phyloP scores from a whole-genome alignment of 129 eudicot genomes.

The Artemisia tridentata region DNA sequence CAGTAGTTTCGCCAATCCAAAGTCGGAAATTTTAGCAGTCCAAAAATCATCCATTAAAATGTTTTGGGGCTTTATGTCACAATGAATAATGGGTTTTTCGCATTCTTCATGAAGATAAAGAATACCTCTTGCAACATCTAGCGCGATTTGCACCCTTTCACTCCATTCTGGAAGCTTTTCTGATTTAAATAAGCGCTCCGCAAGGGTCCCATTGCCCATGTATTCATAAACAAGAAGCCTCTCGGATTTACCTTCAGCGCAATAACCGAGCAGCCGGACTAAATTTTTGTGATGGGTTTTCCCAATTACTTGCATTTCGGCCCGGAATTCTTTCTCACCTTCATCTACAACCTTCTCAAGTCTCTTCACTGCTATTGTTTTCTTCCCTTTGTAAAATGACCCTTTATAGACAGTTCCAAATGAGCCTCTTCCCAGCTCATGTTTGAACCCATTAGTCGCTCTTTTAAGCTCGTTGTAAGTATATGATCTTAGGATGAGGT shows the following conservation, averaged over 20 bases:
- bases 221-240: conserved; percentile 11
- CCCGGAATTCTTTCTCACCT: conserved; percentile 11
- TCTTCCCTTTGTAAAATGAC: conserved; percentile 26
- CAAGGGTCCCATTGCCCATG: conserved; percentile 23
- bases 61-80: conserved; percentile 30
- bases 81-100: conserved; percentile 37
- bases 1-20: conserved; percentile 8
- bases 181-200: conserved; percentile 29
- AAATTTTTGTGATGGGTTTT: conserved; percentile 38
- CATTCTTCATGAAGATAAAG: conserved; percentile 41
- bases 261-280: conserved; percentile 6
- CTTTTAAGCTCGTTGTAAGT: conserved; percentile 35
- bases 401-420: conserved; percentile 55
- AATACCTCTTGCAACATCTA: conserved; percentile 31
- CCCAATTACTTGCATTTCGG: conserved; percentile 47
- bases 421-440: conserved; percentile 44
- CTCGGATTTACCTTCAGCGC: conserved; percentile 9
- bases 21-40: conserved; percentile 11
- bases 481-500: conserved; percentile 30
- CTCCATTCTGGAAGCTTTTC: conserved; percentile 3
- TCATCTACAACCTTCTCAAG: conserved; percentile 11
- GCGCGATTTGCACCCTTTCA: conserved; percentile 29
- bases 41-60: conserved; percentile 37
- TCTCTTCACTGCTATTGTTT: conserved; percentile 48
- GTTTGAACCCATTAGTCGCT: conserved; percentile 43